Evolutionary conservation across 1,284 basidiomycete species (phyloP).

Genomic region (Mycosarcoma maydis): DNA sequence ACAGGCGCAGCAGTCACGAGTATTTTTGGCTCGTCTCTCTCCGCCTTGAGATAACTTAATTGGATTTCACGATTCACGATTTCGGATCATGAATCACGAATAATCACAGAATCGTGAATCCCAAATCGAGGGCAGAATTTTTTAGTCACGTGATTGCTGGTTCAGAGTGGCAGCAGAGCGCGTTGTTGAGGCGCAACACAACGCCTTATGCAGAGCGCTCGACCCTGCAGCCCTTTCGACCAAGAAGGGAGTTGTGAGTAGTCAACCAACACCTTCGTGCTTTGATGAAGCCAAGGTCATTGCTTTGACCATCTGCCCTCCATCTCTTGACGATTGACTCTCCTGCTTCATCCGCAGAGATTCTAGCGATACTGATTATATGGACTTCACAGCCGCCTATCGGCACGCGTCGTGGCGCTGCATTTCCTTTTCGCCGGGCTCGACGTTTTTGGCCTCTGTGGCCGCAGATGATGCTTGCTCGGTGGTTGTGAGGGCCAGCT

Average conservation of each 20-base stretch:
- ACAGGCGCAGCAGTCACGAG: too few species aligned
- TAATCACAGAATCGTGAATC: too few species aligned
- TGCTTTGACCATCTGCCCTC: too few species aligned
- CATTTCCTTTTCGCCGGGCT: slow-evolving; percentile 60
- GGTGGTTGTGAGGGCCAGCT: slow-evolving; percentile 50
- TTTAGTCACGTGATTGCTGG: slow-evolving; percentile 17
- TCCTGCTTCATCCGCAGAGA: background rate
- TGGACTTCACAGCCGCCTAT: slow-evolving; percentile 61
- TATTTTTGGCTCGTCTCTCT: too few species aligned
- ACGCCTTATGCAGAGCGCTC: background rate
- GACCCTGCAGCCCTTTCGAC: slow-evolving; percentile 12
- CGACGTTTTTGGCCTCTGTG: slow-evolving; percentile 59
- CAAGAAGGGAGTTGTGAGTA: background rate
- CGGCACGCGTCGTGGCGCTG: slow-evolving; percentile 51
- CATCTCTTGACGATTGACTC: too few species aligned
- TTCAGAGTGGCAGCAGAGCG: slow-evolving; percentile 6
- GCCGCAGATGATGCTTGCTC: slow-evolving; percentile 33
- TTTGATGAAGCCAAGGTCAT: too few species aligned
- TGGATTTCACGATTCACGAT: too few species aligned
- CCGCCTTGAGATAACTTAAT: too few species aligned
- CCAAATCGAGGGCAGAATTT: background rate
- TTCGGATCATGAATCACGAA: too few species aligned
- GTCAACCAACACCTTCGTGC: slow-evolving; percentile 4
- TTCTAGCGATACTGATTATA: slow-evolving; percentile 4
- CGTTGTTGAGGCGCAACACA: slow-evolving; percentile 19